Conservation (phyloP, 2,329 filamentous ascomycete genomes). For the Neonectria sp. region DNA sequence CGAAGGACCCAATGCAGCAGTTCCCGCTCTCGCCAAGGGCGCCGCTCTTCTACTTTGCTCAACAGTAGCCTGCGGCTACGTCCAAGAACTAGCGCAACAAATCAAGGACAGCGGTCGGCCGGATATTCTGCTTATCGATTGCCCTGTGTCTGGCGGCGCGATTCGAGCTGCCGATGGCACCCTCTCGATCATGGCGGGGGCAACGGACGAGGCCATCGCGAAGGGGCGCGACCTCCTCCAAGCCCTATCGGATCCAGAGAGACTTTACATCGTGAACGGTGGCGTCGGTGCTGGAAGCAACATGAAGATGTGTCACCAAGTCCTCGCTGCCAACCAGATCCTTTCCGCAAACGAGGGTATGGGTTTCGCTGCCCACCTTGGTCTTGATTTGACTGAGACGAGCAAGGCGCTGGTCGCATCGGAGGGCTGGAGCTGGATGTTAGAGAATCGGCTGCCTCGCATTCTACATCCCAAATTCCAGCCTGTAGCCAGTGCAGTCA, state of each 20-base stretch:
- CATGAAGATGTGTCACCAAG: constrained; percentile 79
- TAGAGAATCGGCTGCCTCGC: constrained; percentile 70
- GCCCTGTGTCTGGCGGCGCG: constrained; percentile 49
- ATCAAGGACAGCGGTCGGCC: constrained; percentile 24
- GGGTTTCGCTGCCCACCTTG: constrained; percentile 70
- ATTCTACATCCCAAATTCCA: constrained; percentile 67
- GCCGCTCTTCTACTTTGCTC: constrained; percentile 31
- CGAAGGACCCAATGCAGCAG: constrained; percentile 21
- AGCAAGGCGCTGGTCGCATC: constrained; percentile 62
- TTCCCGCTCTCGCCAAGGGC: constrained; percentile 22
- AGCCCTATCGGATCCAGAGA: constrained; percentile 72
- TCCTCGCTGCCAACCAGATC: constrained; percentile 76
- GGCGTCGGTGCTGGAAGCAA: constrained; percentile 76
- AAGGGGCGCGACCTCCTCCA: constrained; percentile 72
- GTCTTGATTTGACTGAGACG: constrained; percentile 62
- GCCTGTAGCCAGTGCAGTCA: constrained; percentile 71
- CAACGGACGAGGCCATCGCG: constrained; percentile 68
- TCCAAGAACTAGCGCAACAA: constrained; percentile 19
- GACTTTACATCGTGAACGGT: constrained; percentile 74
- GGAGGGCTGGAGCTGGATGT: constrained; percentile 73
- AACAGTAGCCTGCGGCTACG: constrained; percentile 31
- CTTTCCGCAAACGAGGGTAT: constrained; percentile 72
- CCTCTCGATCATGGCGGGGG: constrained; percentile 81
- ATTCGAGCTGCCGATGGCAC: constrained; percentile 71
- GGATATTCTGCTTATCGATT: constrained; percentile 53